Base-by-base conservation (phyloP, 371 early-diverging fungal species). In the Hamiltosporidium magnivora region DNA sequence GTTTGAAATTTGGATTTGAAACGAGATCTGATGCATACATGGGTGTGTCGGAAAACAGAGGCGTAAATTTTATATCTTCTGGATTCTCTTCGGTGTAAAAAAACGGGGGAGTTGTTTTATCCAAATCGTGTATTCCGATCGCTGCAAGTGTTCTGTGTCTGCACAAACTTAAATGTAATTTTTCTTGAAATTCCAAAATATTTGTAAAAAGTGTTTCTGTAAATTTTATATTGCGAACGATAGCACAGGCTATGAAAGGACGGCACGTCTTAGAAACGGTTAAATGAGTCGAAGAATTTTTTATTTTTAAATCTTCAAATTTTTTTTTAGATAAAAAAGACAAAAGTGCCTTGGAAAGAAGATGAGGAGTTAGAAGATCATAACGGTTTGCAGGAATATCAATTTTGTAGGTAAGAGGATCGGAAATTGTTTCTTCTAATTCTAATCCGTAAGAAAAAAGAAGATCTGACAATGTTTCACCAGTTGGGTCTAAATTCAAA, bases 361-460 rank as follows among this genome's bases (percentile, higher is more conserved):
- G 42, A 3, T 54, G 54, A 39, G n/a, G 39, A 14, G 63, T 44
- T 59, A 75, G 42, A 38, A 81, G 56, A 72, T 78, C 79, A 72
- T 87, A 94, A 88, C 96, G 86, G 85, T 99, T 99, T 71, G 98
- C 96, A 60, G 98, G 93, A 71, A 97, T 91, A 72, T 99, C 99
- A 77, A 99, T 93, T 81, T 93, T 92, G 79, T 92, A 88, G 70
- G 90, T 79, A 46, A 11, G 12, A 12, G 37, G 14, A 11, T 55
- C 55, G 6, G 9, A 9, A 49, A 49, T 49, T 49, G 6, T 6
- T 49, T 49, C 49, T 9, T 49, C 49, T 4, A 25, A 12, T 55
- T 55, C 55, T 14, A 55, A 37, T 55, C 55, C 55, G 25, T 11
- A 55, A 55, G 4, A 4, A 55, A 55, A 55, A 3, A 55, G 25